A percentile compares a stretch with the other conserved stretches of the same genome.
phyloP scores from a whole-genome alignment of 495 filamentous ascomycete genomes.

The Neurospora sp. region DNA sequence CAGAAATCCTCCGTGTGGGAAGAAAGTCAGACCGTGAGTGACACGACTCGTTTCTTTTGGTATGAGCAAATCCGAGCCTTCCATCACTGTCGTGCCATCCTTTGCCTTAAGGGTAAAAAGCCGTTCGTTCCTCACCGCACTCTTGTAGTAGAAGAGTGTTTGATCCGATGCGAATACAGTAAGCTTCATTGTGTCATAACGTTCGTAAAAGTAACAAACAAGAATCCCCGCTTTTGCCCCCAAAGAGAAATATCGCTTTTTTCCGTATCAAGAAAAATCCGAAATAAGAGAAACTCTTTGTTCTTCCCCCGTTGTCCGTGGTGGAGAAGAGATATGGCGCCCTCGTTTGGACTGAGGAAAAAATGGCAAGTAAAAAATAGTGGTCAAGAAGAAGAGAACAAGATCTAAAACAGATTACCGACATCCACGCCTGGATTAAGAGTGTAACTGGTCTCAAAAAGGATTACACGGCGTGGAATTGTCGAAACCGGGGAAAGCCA shows the following conservation, averaged over 20 bases:
- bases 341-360: not conserved
- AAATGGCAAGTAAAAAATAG: not conserved
- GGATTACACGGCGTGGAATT: not conserved
- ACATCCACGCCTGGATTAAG: not conserved
- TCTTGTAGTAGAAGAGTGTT: not conserved
- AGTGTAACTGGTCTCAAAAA: not conserved
- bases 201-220: constrained; percentile 2
- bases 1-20: not conserved
- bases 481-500: not conserved
- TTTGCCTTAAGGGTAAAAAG: not conserved
- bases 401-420: not conserved
- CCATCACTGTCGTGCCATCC: not conserved
- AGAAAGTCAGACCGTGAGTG: not conserved
- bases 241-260: not conserved
- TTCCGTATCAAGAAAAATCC: not conserved
- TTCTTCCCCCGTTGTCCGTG: not conserved
- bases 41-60: not conserved
- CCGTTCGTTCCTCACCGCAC: not conserved
- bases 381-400: not conserved
- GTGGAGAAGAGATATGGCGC: not conserved
- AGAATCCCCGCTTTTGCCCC: not conserved
- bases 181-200: not conserved
- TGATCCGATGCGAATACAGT: not conserved
- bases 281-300: not conserved
- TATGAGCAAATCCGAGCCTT: not conserved